Evolutionary conservation across 1,284 basidiomycete genomes (phyloP).

Genomic region (Moesziomyces parantarcticus): DNA sequence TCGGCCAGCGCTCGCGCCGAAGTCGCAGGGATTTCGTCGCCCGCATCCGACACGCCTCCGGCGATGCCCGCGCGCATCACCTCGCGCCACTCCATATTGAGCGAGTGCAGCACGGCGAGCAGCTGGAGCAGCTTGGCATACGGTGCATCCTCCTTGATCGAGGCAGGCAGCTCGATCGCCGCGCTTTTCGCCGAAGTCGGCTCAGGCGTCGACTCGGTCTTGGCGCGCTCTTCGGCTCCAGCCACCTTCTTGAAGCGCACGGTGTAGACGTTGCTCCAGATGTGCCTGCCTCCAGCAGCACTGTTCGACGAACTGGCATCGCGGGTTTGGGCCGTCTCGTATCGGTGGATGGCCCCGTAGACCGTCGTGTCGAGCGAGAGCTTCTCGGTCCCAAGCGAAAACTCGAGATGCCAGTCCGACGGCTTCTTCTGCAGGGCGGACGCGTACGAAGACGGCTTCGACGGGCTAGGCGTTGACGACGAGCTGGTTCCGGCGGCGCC

Average conservation of each 20-base stretch:
- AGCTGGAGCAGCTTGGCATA: slow-evolving; percentile 91
- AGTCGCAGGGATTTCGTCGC: slow-evolving; percentile 16
- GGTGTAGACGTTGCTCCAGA: slow-evolving; percentile 89
- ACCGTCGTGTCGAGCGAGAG: slow-evolving; percentile 89
- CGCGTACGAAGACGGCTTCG: slow-evolving; percentile 79
- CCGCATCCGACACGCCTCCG: slow-evolving; percentile 14
- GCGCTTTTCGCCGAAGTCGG: slow-evolving; percentile 31
- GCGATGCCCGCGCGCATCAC: slow-evolving; percentile 14
- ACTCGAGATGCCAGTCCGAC: slow-evolving; percentile 95
- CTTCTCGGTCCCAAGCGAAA: slow-evolving; percentile 86
- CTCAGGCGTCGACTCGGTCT: slow-evolving; percentile 47
- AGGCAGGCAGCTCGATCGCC: slow-evolving; percentile 72
- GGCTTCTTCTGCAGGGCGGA: slow-evolving; percentile 91
- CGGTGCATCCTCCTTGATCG: slow-evolving; percentile 83
- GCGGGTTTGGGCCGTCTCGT: slow-evolving; percentile 72
- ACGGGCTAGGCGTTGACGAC: slow-evolving; percentile 32
- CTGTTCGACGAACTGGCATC: slow-evolving; percentile 11
- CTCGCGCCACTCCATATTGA: slow-evolving; percentile 76
- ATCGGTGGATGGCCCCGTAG: slow-evolving; percentile 92
- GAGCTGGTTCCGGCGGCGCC: slow-evolving; percentile 18
- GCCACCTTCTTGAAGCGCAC: slow-evolving; percentile 92
- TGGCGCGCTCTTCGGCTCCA: slow-evolving; percentile 76
- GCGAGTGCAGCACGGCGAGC: slow-evolving; percentile 84
- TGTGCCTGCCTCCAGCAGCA: slow-evolving; percentile 70
- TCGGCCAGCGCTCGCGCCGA: slow-evolving; percentile 72